A percentile compares a stretch with the other conserved stretches of the same genome.
These are phyloP conservation scores for Ophiostoma novo-ulmi DNA, from an alignment of 2,329 filamentous ascomycete species.

Conservation along the genomic window DNA sequence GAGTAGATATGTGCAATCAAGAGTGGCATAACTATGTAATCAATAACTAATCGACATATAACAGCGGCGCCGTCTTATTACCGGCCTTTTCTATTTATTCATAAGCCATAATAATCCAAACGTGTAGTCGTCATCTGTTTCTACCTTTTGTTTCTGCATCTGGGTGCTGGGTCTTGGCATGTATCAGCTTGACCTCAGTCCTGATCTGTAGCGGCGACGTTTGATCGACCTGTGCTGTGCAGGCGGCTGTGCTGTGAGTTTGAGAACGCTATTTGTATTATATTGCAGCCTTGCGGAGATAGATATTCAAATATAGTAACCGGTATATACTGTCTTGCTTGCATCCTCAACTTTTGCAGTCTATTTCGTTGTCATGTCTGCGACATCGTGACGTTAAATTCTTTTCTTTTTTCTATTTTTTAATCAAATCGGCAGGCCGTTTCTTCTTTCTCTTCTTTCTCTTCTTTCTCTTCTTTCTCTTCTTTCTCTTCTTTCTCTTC, in stretches of 20 bases:
- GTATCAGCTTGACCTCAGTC: neutral
- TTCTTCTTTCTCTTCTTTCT: too few relatives aligned
- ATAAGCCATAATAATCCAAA: neutral
- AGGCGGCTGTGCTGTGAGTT: neutral
- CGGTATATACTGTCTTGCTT: neutral
- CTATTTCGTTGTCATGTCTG: neutral
- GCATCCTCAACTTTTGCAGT: neutral
- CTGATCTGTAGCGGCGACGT: neutral
- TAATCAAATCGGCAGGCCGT: too few relatives aligned
- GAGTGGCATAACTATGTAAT: too few relatives aligned
- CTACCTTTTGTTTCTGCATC: neutral
- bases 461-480: neutral
- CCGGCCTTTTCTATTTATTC: too few relatives aligned
- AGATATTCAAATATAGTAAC: neutral
- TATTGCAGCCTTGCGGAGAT: neutral
- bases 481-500: neutral
- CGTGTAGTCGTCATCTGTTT: neutral
- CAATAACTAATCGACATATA: too few relatives aligned
- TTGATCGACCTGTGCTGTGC: neutral
- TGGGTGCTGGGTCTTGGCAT: constrained; percentile 7
- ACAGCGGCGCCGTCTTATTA: too few relatives aligned
- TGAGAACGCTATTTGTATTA: neutral
- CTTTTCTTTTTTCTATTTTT: too few relatives aligned
- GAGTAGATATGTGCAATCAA: too few relatives aligned
- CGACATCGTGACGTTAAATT: neutral